Evolutionary conservation across 331 rosid genomes (phyloP), one percentile per base, ranked within the genome.

Genomic region (Quercus tomentella): DNA sequence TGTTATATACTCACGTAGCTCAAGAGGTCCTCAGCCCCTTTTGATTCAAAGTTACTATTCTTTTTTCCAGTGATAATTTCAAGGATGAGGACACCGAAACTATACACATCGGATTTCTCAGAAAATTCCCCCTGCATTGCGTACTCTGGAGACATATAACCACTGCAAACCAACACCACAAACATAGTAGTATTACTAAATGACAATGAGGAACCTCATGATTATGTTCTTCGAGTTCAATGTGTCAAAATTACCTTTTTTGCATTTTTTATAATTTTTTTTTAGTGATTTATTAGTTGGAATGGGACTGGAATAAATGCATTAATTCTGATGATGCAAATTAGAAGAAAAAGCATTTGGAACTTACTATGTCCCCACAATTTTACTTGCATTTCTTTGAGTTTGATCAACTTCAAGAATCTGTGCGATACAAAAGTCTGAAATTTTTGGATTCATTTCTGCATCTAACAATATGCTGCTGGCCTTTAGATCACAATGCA

Each of bases 391-490:
- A 65, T 31, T 76, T 58, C 80, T 81, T 78, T 68, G 77, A 4
- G 84, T 82, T 80, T 86, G 83, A 73, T 84, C 87, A 16, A 26
- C 72, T 1, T 37, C 77, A 1, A 84, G 73, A 21, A 84, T 73
- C 84, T 80, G 82, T n/a, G 89, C 89, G 83, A 82, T 82, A 18
- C 90, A 87, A 80, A 86, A 86, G 65, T 89, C 86, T 4, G 87
- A 56, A 22, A 86, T 84, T 79, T 88, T 86, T 4, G 86, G 85
- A 62, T 80, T 70, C 67, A 80, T 25, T 16, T 73, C 73, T 6
- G 22, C 45, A 70, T 83, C 86, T 7, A 83, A 62, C 54, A 83
- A 21, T 21, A 83, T 75, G 6, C 71, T 82, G 5, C 82, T 78
- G 4, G 80, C 73, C 74, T 82, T 82, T n/a, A 82, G 73, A 35